Evolutionary conservation across 179 eudicot species (phyloP).

Genomic region (Silene vulgaris): DNA sequence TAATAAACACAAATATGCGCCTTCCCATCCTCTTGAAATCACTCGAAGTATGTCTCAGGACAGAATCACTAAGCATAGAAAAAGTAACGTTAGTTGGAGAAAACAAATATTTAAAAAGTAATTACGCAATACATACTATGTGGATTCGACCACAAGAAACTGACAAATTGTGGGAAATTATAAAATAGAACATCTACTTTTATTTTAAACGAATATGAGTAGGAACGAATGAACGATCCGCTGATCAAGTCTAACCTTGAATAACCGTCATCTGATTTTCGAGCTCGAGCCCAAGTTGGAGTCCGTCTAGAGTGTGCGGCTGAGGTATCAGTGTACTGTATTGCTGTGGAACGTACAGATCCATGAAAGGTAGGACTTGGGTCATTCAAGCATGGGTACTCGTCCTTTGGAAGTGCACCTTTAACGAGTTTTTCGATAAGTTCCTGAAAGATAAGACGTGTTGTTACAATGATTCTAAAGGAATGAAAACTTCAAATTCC

Average conservation of each 20-base stretch:
- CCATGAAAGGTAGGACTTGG: slow-evolving; percentile 86
- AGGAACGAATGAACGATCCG: slow-evolving; percentile 7
- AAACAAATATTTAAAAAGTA: not conserved
- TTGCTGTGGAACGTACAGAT: slow-evolving; percentile 44
- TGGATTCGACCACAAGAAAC: not conserved
- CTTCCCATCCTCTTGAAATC: slow-evolving; percentile 72
- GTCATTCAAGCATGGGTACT: slow-evolving; percentile 90
- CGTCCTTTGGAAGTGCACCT: slow-evolving; percentile 78
- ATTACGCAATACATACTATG: not conserved
- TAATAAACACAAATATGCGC: slow-evolving; percentile 74
- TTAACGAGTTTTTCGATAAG: slow-evolving; percentile 76
- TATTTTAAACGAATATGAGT: not conserved
- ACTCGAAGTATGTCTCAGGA: slow-evolving; percentile 69
- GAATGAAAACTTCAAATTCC: not conserved
- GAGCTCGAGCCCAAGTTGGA: slow-evolving; percentile 93
- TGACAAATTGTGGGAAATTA: not conserved
- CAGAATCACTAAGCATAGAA: slow-evolving; percentile 56
- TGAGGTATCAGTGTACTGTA: slow-evolving; percentile 45
- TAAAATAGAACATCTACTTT: not conserved
- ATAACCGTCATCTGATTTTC: slow-evolving; percentile 91
- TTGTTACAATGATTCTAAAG: not conserved
- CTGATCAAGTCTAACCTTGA: slow-evolving; percentile 49
- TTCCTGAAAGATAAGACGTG: slow-evolving; percentile 49
- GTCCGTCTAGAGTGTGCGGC: slow-evolving; percentile 73
- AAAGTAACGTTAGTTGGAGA: not conserved